These are phyloP conservation scores for Phytophthora tentaculata DNA, from an alignment of 352 stramenopile species.

Conservation along the genomic window DNA sequence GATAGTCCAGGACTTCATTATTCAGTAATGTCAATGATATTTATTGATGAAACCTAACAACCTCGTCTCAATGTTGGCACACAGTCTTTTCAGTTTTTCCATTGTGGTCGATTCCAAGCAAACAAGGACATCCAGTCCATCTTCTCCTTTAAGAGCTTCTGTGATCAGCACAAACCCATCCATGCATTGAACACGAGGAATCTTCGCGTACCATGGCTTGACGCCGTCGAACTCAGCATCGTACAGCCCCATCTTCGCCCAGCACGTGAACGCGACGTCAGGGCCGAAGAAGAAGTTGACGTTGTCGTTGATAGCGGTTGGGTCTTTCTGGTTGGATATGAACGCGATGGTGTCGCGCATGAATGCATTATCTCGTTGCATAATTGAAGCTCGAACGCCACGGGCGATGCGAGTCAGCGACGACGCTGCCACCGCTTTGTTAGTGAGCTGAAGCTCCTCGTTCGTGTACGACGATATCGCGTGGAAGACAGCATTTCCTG, in stretches of 20 bases:
- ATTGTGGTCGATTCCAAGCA: constrained; percentile 26
- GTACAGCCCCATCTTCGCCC: constrained; percentile 63
- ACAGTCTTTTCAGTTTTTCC: constrained; percentile 19
- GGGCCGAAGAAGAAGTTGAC: constrained; percentile 62
- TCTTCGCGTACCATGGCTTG: constrained; percentile 37
- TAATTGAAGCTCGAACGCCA: constrained; percentile 49
- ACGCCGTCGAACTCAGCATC: constrained; percentile 51
- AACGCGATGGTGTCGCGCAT: constrained; percentile 66
- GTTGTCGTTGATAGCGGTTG: constrained; percentile 45
- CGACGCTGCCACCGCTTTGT: neutral
- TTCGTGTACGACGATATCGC: constrained; percentile 44
- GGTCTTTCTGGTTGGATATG: constrained; percentile 35
- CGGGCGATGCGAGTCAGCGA: constrained; percentile 34
- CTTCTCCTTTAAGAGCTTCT: constrained; percentile 33
- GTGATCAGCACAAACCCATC: constrained; percentile 59
- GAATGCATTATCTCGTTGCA: constrained; percentile 46
- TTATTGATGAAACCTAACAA: no score
- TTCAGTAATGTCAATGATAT: no score
- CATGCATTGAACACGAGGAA: constrained; percentile 42
- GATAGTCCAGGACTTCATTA: no score
- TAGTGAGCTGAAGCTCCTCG: constrained; percentile 25
- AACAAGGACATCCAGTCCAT: constrained; percentile 33
- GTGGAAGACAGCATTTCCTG: constrained; percentile 61
- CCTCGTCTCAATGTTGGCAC: constrained; percentile 3
- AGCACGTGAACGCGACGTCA: constrained; percentile 65